Base-by-base conservation (phyloP, 805 yeast species). In the Aciculoconidium aculeatum region DNA sequence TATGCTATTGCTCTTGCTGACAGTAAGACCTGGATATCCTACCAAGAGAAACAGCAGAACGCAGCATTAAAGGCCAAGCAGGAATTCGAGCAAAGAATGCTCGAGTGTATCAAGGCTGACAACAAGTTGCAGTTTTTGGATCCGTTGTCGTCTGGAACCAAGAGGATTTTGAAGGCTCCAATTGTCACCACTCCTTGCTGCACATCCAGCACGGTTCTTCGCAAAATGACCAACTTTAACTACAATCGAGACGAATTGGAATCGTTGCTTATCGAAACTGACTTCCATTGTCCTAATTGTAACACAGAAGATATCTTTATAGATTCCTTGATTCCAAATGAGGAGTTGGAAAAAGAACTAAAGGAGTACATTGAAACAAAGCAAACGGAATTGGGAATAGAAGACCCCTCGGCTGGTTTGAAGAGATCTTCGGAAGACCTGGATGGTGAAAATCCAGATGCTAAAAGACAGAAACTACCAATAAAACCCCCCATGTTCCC, bases 1-100 rank as follows among this genome's bases (percentile, higher is more conserved):
- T 92, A 83, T 52, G 98, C 92, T 4, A 81, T 86, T 27, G 96
- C 94, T n/a, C 77, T 88, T 37, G 97, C 97, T 0, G 98, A 92
- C 58, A 73, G 77, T 23, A 80, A 78, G 46, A 80, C 96, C 0
- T 90, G 98, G 98, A 77, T 78, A 31, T 76, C 71, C 27, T 88
- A 76, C 49, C 95, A 87, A 51, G 77, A 83, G 39, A 80, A 77
- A 40, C 65, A 77, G 44, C 71, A 57, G 46, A 64, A 48, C 50
- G 72, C 65, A 24, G 68, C 53, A 21, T 57, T 55, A 51, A 69
- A 66, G 33, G 64, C 66, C 10, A 65, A 61, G 40, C 75, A 70
- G 32, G 75, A 59, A 39, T 90, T 81, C 33, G 67, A 64, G 27
- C 41, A 35, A 28, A 55, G 55, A 23, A 44, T 64, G 2, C 33